Evolutionary conservation across 1,139 yeast species (phyloP), one percentile per base, ranked within the genome.

Genomic region (Taiozyma sp.): DNA sequence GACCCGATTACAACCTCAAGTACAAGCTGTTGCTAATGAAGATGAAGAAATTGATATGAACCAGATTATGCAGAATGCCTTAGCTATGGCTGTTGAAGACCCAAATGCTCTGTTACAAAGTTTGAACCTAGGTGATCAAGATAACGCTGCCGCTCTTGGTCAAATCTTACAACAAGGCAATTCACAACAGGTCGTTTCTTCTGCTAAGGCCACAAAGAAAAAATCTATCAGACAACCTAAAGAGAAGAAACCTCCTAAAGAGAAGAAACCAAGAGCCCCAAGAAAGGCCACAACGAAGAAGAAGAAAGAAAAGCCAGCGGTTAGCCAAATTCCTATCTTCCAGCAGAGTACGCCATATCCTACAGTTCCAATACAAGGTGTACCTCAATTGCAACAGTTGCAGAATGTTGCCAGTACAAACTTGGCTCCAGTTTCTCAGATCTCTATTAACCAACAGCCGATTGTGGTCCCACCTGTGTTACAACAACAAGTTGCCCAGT

Each of bases 31-130:
- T 34, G 4, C 45, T 27, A 52, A 51, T 16, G 67, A 64, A 23
- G 74, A 71, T 34, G 74, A 70, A 36, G 73, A 72, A 6, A 71
- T 72, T 49, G 85, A 80, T 56, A 69, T 83, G 82, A 83, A 81
- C 61, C 87, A 81, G 57, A 85, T 86, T 57, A 76, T 85, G 73
- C 87, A 83, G 58, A 84, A 83, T 67, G 92, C 91, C 0, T 76
- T 84, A 68, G 78, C 79, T 47, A 76, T 84, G 85, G 92, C 92
- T 1, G 71, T 81, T 76, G 84, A 81, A 56, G 79, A 81, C 55
- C 87, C 87, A 7, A 79, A 76, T 36, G 80, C 79, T 29, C 72
- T 83, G 42, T 66, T 82, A 44, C 75, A 79, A 32, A 78, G 76
- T 52, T 65, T 81, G 58, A 80, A 78, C 49, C 66, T 75, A 46